Conservation (phyloP, 176 grass and related monocot genomes). For the Musa troglodytarum region DNA sequence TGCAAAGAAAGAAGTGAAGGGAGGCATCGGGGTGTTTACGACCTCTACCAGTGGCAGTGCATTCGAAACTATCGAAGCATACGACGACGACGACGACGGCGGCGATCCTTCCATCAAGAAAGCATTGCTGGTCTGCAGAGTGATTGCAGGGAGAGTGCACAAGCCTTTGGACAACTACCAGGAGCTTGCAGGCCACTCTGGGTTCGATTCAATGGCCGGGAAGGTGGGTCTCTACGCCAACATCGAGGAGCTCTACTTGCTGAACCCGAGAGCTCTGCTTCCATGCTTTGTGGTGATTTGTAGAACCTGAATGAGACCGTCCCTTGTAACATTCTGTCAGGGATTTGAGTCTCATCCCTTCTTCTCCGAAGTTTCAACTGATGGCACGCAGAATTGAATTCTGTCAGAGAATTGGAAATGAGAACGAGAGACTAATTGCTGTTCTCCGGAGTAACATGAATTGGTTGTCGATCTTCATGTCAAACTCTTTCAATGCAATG, state of each 20-base stretch:
- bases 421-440: neutral
- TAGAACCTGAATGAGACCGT: neutral
- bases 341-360: too few relatives aligned
- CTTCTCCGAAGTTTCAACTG: too few relatives aligned
- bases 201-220: conserved; percentile 11
- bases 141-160: conserved; percentile 11
- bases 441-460: neutral
- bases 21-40: conserved; percentile 3
- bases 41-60: conserved; percentile 7
- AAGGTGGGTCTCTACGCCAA: conserved; percentile 16
- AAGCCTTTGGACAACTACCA: conserved; percentile 14
- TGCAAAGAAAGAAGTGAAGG: conserved; percentile 2
- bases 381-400: too few relatives aligned
- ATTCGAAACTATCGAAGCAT: neutral
- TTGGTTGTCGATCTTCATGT: too few relatives aligned
- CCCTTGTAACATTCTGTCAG: neutral
- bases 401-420: neutral
- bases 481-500: too few relatives aligned
- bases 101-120: neutral
- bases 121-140: conserved; percentile 15
- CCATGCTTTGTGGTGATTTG: conserved; percentile 15
- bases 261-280: conserved; percentile 10
- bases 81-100: neutral
- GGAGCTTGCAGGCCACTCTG: conserved; percentile 5
- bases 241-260: conserved; percentile 20